Evolutionary conservation across 768 basidiomycete species (phyloP).

Genomic region (Kwoniella dendrophila): DNA sequence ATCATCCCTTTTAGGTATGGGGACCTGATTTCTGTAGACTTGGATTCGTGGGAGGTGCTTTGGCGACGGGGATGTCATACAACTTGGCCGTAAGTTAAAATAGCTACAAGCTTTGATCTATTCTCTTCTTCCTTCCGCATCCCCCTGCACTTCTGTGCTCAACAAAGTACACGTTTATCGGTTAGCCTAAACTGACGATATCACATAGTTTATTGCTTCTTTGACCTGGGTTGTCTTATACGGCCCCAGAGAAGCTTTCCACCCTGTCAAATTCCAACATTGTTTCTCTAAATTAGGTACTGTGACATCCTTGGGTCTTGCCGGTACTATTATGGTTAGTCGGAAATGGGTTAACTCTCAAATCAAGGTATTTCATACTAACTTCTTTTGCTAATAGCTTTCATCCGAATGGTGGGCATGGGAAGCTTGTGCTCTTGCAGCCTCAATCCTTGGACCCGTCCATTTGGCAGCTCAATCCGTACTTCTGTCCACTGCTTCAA

Average conservation of each 20-base stretch:
- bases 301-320: conserved; percentile 59
- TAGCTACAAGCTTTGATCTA: conserved; percentile 62
- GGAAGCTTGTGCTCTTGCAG: conserved; percentile 63
- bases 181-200: not conserved
- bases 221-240: conserved; percentile 53
- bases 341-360: not conserved
- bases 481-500: conserved; percentile 60
- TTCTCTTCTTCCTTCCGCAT: no score
- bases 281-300: conserved; percentile 74
- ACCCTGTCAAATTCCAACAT: conserved; percentile 67
- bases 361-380: not conserved
- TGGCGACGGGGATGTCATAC: conserved; percentile 84
- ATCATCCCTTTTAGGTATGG: conserved; percentile 64
- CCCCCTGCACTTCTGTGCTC: no score
- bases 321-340: conserved; percentile 63
- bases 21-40: conserved; percentile 75
- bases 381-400: conserved; percentile 21
- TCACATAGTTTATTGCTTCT: conserved; percentile 51
- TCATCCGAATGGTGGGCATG: conserved; percentile 97
- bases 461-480: conserved; percentile 87
- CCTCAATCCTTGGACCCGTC: conserved; percentile 68
- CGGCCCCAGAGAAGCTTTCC: conserved; percentile 73
- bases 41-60: conserved; percentile 89
- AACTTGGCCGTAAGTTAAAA: conserved; percentile 68
- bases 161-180: no score